Evolutionary conservation across 2,329 filamentous ascomycete genomes (phyloP).

Genomic region (Lachnellula cervina): DNA sequence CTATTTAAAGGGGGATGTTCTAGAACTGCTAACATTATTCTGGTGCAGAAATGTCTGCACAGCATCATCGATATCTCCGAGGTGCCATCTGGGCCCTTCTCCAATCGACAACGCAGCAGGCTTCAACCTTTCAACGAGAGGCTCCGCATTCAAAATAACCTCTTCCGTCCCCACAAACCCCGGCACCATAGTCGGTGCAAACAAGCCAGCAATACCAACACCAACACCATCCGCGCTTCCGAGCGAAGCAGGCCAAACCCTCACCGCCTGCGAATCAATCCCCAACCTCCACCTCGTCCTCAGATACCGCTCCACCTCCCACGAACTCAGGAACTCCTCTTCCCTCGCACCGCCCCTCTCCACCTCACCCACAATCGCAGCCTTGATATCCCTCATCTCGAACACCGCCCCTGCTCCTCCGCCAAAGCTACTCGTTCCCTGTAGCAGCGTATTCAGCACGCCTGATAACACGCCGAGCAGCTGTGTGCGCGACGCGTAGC

Average conservation of each 20-base stretch:
- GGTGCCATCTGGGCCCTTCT: slow-evolving; percentile 16
- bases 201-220: not conserved
- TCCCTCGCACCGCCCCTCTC: slow-evolving; percentile 3
- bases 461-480: slow-evolving; percentile 3
- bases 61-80: slow-evolving; percentile 7
- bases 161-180: slow-evolving; percentile 6
- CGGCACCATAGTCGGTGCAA: slow-evolving; percentile 14
- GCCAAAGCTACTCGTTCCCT: slow-evolving; percentile 5
- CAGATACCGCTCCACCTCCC: slow-evolving; percentile 14
- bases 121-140: slow-evolving; percentile 10
- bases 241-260: not conserved
- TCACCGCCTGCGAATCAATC: slow-evolving; percentile 9
- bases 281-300: slow-evolving; percentile 10
- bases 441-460: slow-evolving; percentile 13
- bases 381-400: not conserved
- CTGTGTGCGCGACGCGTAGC: not conserved
- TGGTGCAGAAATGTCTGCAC: slow-evolving; percentile 6
- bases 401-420: not conserved
- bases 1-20: no score
- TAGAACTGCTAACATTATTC: not conserved
- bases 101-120: slow-evolving; percentile 9
- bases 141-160: slow-evolving; percentile 4
- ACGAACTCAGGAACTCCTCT: slow-evolving; percentile 11
- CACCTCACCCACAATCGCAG: slow-evolving; percentile 2
- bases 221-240: not conserved